Base-by-base conservation (phyloP, 495 filamentous ascomycete species). In the Astrothelium subdiscretum region DNA sequence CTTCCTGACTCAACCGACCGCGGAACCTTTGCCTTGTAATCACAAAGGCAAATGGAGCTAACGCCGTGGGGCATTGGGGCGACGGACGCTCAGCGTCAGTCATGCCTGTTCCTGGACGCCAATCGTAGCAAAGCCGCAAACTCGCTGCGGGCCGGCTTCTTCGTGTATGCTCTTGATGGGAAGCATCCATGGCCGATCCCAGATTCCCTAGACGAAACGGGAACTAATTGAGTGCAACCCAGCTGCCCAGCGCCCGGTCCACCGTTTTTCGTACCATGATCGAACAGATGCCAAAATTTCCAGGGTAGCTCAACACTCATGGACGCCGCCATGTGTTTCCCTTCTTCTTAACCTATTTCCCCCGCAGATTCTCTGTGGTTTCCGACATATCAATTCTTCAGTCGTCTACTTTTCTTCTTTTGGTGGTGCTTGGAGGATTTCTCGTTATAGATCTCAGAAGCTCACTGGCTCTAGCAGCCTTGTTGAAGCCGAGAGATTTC, bases 231-330 rank as follows among this genome's bases (percentile, higher is more conserved):
- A 54, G 48, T 54, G 48, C 48, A 29, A 54, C 48, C n/a, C 48
- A n/a, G 48, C 48, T 54, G 35, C 48, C 15, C 48, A 54, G 48
- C 48, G 8, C 48, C 48, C 48, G 48, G 48, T 54, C 48, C 48
- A 54, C 48, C 48, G 29, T 20, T 54, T 54, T 54, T 54, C 48
- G 48, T 54, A 54, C 48, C 48, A 54, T 54, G 48, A 12, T 54
- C 48, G 8, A 20, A 29, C 48, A 27, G 48, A 54, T 54, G 48
- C 24, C 48, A 29, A 54, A 38, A 54, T 12, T 20, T 29, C 48
- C 48, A 54, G 48, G 48, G 48, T 54, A n/a, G 24, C 48, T 54
- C 48, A 54, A 54, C 48, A 24, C 48, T 54, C 48, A 20, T 29
- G 8, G 20, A 27, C 22, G 22, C 48, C 8, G 48, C 48, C 48